Percentiles rank a stretch among this genome's conserved stretches.
Evolutionary conservation across 345 rosid species (phyloP).

Genomic region (Orychophragmus violaceus): DNA sequence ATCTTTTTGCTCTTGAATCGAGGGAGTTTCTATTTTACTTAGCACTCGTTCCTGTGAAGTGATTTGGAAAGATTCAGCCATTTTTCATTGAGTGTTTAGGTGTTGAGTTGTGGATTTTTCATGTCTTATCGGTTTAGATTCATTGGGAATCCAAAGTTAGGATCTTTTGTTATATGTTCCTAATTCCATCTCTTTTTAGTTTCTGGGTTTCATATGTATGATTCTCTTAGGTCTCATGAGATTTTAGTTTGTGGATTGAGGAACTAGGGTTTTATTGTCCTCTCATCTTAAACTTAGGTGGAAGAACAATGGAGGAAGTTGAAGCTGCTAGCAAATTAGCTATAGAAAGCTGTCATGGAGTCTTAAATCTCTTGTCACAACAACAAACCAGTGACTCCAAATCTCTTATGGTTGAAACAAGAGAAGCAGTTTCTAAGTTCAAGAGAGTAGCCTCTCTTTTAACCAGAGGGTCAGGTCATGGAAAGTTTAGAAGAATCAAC

Average conservation of each 20-base stretch:
- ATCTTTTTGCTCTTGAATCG: constrained; percentile 7
- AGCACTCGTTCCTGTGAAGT: neutral
- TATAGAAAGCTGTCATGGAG: constrained; percentile 48
- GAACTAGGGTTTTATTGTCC: constrained; percentile 4
- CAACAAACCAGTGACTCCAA: constrained; percentile 41
- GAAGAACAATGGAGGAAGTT: constrained; percentile 41
- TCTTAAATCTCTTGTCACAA: constrained; percentile 43
- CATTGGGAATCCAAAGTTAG: constrained; percentile 1
- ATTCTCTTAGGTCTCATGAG: neutral
- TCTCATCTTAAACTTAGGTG: constrained; percentile 4
- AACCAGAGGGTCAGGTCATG: constrained; percentile 39
- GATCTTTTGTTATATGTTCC: constrained; percentile 7
- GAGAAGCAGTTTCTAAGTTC: constrained; percentile 51
- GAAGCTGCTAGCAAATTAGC: constrained; percentile 54
- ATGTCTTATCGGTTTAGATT: constrained; percentile 9
- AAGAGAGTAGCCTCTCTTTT: constrained; percentile 58
- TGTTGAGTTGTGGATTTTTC: neutral
- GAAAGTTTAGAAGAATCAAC: constrained; percentile 43
- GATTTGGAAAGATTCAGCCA: neutral
- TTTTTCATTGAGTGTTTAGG: neutral
- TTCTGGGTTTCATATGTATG: neutral
- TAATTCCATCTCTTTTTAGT: too few relatives aligned
- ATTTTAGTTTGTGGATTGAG: too few relatives aligned
- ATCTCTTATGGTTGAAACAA: constrained; percentile 41
- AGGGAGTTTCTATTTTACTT: neutral